A percentile compares a stretch with the other conserved stretches of the same genome.
These are phyloP conservation scores for Lactifluus piperatus DNA, from an alignment of 768 basidiomycete genomes.

Conservation along the genomic window DNA sequence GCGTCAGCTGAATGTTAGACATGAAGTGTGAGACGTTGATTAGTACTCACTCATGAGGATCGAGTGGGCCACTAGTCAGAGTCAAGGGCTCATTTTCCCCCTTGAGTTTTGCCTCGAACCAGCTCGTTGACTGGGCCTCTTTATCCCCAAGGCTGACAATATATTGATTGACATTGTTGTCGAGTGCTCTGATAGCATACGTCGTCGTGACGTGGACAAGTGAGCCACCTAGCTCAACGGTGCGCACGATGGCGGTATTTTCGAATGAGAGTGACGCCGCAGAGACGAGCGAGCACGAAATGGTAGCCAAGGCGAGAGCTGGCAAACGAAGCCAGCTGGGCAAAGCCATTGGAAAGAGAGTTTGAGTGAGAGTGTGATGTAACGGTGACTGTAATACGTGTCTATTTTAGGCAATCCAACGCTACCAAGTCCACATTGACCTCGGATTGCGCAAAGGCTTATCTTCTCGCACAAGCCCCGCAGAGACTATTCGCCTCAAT, in stretches of 20 bases:
- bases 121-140: constrained; percentile 62
- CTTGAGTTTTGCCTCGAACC: constrained; percentile 75
- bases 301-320: constrained; percentile 35
- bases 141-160: constrained; percentile 54
- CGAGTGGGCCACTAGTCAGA: constrained; percentile 40
- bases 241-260: constrained; percentile 84
- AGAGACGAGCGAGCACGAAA: constrained; percentile 33
- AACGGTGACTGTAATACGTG: neutral
- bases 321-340: constrained; percentile 37
- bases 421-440: constrained; percentile 73
- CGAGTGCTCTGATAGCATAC: constrained; percentile 70
- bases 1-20: neutral
- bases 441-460: constrained; percentile 66
- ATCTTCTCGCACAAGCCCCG: constrained; percentile 73
- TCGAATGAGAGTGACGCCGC: constrained; percentile 55
- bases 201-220: constrained; percentile 85
- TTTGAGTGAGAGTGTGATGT: neutral
- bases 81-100: constrained; percentile 49
- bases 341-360: constrained; percentile 29
- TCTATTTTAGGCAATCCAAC: constrained; percentile 8
- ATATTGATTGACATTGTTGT: constrained; percentile 52
- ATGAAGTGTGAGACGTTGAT: neutral
- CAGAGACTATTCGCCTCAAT: constrained; percentile 70
- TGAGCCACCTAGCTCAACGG: constrained; percentile 83
- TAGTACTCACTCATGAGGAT: constrained; percentile 43